Base-by-base conservation (phyloP, 345 rosid species). In the Hibiscus trionum region DNA sequence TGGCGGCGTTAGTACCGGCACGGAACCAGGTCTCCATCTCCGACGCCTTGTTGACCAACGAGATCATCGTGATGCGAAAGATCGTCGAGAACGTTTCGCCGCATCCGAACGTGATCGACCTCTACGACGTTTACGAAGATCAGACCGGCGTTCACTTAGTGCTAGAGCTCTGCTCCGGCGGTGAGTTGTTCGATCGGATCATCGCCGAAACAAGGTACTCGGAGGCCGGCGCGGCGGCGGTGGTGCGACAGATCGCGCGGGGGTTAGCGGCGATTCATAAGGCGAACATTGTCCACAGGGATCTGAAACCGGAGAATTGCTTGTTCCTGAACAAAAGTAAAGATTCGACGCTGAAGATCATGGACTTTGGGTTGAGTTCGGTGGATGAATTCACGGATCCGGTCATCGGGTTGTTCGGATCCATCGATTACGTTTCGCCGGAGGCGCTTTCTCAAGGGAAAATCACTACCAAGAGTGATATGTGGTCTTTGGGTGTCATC, bases 401-500 rank as follows among this genome's bases (percentile, higher is more conserved):
- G 1, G 88, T 85, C 15, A 86, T 88, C 17, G 93, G 93, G 21
- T 77, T 88, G 77, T 88, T 88, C 44, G 90, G 93, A 29, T 88
- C 90, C 0, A 84, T 88, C 26, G 90, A 86, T 77, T 85, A 88
- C 70, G 93, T 88, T 12, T 88, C 90, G 2, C 90, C 88, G 5
- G 93, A 86, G 71, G 86, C 93, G 66, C 88, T 88, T 75, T 77
- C 86, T 63, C 93, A 80, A 67, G 90, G 85, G 27, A 78, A 75
- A 68, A 82, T 86, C 42, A 84, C 82, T 58, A 47, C 83, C 2
- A 88, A 82, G 78, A 81, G 80, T 27, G 90, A 86, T 47, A 85
- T 88, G 90, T 88, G 93, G 88, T 83, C 93, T 61, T 57, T 88
- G 79, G 90, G 93, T 71, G 86, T 86, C 16, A 88, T 88, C 66